Conservation (phyloP, 1,139 yeast species). For the Hyphopichia fennica region DNA sequence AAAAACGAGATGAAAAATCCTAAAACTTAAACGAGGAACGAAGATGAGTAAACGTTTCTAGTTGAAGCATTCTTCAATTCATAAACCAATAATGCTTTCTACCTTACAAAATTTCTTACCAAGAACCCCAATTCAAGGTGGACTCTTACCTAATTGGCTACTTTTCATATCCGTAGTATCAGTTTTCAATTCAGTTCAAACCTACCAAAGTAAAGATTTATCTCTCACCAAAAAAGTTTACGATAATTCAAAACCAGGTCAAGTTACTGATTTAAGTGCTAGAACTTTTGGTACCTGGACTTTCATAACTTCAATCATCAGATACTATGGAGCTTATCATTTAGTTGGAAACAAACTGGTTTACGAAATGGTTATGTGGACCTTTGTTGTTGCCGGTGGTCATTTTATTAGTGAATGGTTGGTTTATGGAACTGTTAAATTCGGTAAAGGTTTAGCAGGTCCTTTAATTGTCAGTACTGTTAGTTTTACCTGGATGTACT, state of each 20-base stretch:
- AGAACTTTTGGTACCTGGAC: constrained; percentile 99
- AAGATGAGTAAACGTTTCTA: neutral
- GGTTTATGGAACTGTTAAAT: constrained; percentile 70
- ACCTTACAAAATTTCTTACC: constrained; percentile 24
- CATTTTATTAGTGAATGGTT: constrained; percentile 89
- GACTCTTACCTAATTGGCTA: constrained; percentile 48
- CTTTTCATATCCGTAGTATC: constrained; percentile 80
- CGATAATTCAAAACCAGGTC: constrained; percentile 55
- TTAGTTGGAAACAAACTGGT: constrained; percentile 61
- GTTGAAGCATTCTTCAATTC: neutral
- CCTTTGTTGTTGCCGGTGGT: constrained; percentile 79
- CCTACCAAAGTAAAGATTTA: constrained; percentile 70
- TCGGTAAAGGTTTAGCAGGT: constrained; percentile 87
- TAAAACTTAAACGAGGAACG: neutral
- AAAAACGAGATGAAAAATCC: neutral
- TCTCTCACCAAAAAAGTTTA: constrained; percentile 78
- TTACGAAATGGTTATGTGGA: constrained; percentile 75
- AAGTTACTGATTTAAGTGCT: constrained; percentile 76
- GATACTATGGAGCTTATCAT: constrained; percentile 85
- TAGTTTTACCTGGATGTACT: constrained; percentile 61
- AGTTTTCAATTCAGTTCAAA: constrained; percentile 84
- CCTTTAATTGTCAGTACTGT: constrained; percentile 69
- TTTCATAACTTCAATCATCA: constrained; percentile 74
- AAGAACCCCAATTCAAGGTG: constrained; percentile 31
- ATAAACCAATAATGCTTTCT: constrained; percentile 10